phyloP scores from a whole-genome alignment of 306 rosid genomes.

The Oemleria cerasiformis region DNA sequence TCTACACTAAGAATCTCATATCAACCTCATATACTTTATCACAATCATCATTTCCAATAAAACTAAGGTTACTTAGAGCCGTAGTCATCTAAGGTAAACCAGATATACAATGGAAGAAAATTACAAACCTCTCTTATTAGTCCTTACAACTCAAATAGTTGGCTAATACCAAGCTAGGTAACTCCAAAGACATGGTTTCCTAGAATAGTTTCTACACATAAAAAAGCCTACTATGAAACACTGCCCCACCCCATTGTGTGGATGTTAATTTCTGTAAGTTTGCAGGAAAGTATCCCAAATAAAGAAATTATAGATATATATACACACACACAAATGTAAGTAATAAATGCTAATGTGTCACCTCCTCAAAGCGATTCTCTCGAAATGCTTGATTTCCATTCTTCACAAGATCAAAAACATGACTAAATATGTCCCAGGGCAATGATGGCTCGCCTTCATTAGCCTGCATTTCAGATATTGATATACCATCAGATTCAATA shows the following conservation, averaged over 20 bases:
- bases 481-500: conserved; percentile 19
- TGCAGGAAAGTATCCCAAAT: neutral
- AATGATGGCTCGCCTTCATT: conserved; percentile 42
- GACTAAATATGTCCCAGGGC: conserved; percentile 50
- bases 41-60: conserved; percentile 5
- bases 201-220: neutral
- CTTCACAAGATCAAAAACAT: conserved; percentile 61
- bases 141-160: neutral
- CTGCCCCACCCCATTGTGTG: neutral
- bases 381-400: conserved; percentile 71
- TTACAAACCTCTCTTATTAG: neutral
- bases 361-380: conserved; percentile 70
- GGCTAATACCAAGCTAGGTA: neutral
- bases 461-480: conserved; percentile 53
- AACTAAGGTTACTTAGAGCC: conserved; percentile 1
- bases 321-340: neutral
- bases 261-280: neutral
- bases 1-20: conserved; percentile 13
- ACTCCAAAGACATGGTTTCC: conserved; percentile 1
- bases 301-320: neutral
- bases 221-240: neutral
- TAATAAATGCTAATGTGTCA: conserved; percentile 11
- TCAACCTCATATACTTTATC: conserved; percentile 8
- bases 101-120: neutral
- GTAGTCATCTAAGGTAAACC: neutral